Conservation (phyloP, 345 rosid genomes). For the Physaria fendleri region DNA sequence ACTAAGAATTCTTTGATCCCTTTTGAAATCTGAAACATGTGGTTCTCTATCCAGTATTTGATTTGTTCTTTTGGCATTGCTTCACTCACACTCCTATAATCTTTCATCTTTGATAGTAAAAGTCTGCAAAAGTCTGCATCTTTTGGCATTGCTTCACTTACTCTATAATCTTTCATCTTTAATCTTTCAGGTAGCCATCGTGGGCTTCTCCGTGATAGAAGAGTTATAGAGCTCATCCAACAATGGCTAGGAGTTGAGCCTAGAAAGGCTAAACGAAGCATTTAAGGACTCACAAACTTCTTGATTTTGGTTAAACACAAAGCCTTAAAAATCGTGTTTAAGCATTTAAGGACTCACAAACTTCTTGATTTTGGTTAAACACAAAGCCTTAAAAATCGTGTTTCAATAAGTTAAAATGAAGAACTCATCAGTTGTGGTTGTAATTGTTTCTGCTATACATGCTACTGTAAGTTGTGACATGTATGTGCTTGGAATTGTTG, state of each 20-base stretch:
- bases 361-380: conserved; percentile 36
- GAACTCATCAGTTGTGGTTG: conserved; percentile 7
- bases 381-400: neutral
- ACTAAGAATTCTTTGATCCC: neutral
- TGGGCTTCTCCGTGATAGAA: conserved; percentile 44
- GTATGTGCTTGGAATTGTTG: neutral
- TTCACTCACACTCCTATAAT: neutral
- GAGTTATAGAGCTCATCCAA: conserved; percentile 46
- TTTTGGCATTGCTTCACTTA: neutral
- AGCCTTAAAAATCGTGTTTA: too few relatives aligned
- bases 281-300: conserved; percentile 40
- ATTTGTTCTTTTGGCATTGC: neutral
- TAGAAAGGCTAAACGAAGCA: conserved; percentile 27
- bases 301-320: conserved; percentile 24
- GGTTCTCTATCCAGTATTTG: neutral
- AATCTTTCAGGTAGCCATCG: conserved; percentile 49
- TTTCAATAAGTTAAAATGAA: neutral
- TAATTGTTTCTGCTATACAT: neutral
- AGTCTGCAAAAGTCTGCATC: too few relatives aligned
- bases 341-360: conserved; percentile 33
- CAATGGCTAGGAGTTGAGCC: conserved; percentile 68
- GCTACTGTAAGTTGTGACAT: neutral
- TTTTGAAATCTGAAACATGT: neutral
- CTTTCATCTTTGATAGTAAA: neutral
- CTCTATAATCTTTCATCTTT: neutral